phyloP scores from a whole-genome alignment of 2,329 filamentous ascomycete species.

The Alternaria sp. region DNA sequence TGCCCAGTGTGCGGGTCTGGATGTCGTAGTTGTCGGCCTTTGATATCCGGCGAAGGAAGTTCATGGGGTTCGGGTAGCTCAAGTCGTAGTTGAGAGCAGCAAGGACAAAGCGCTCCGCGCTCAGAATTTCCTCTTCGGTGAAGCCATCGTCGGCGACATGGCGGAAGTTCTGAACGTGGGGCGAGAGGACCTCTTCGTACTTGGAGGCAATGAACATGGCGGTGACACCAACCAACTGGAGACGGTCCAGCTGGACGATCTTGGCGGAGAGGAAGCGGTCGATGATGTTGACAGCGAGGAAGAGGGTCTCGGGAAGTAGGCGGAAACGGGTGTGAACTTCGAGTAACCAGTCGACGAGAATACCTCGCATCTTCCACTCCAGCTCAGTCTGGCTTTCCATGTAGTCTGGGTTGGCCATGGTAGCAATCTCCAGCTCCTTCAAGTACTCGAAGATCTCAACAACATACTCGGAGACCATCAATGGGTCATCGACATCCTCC shows the following conservation, averaged over 20 bases:
- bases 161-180: conserved; percentile 95
- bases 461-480: conserved; percentile 98
- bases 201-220: conserved; percentile 99
- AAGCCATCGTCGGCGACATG: conserved; percentile 98
- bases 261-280: conserved; percentile 96
- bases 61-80: conserved; percentile 99
- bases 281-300: conserved; percentile 97
- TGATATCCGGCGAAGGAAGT: conserved; percentile 97
- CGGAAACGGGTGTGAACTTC: conserved; percentile 98
- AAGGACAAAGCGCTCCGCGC: conserved; percentile 95
- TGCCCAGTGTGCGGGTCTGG: conserved; percentile 93
- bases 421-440: conserved; percentile 80
- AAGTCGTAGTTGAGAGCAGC: conserved; percentile 93
- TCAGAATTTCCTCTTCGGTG: conserved; percentile 91
- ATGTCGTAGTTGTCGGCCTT: conserved; percentile 99
- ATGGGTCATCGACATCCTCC: conserved; percentile 89
- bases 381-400: conserved; percentile 94
- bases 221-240: conserved; percentile 95
- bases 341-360: conserved; percentile 96
- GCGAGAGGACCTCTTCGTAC: conserved; percentile 97
- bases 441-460: conserved; percentile 98
- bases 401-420: conserved; percentile 89
- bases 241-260: conserved; percentile 92
- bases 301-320: conserved; percentile 92
- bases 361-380: conserved; percentile 98